Percentiles rank a stretch among this genome's conserved stretches.
phyloP scores from a whole-genome alignment of 495 filamentous ascomycete genomes.

The Acidomyces sp. region DNA sequence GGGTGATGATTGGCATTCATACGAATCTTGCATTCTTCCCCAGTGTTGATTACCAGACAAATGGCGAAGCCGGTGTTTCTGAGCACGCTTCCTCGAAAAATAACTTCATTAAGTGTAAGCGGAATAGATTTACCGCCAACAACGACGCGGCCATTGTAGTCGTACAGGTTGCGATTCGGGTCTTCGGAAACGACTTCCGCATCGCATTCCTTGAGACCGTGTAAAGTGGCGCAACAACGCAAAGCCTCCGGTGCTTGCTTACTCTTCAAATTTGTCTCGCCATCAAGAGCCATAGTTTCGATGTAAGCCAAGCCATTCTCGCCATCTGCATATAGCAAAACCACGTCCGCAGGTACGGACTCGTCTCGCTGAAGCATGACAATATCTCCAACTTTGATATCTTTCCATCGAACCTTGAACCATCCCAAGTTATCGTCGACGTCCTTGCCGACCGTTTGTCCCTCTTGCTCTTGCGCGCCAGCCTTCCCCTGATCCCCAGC shows the following conservation, averaged over 20 bases:
- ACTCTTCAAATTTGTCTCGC: slow-evolving; percentile 88
- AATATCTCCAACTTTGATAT: slow-evolving; percentile 76
- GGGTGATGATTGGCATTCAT: slow-evolving; percentile 97
- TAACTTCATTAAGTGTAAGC: slow-evolving; percentile 70
- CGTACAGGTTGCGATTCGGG: slow-evolving; percentile 86
- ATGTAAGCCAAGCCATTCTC: slow-evolving; percentile 71
- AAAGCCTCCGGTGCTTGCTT: slow-evolving; percentile 62
- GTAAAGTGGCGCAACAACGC: slow-evolving; percentile 48
- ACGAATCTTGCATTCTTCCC: slow-evolving; percentile 94
- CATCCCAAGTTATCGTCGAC: slow-evolving; percentile 36
- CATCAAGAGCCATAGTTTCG: slow-evolving; percentile 92
- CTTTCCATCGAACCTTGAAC: slow-evolving; percentile 57
- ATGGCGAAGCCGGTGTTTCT: slow-evolving; percentile 67
- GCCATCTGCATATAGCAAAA: slow-evolving; percentile 60
- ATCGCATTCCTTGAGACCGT: slow-evolving; percentile 38
- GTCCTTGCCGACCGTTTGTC: slow-evolving; percentile 16
- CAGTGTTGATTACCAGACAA: slow-evolving; percentile 84
- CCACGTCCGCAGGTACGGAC: slow-evolving; percentile 69
- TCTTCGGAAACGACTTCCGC: slow-evolving; percentile 70
- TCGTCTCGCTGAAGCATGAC: slow-evolving; percentile 69
- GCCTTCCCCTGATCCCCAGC: neutral
- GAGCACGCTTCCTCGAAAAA: slow-evolving; percentile 79
- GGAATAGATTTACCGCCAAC: slow-evolving; percentile 61
- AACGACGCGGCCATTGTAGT: slow-evolving; percentile 72
- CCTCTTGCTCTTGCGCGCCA: neutral